phyloP scores from a whole-genome alignment of 139 green algal genomes.

The Chlorella sp. region DNA sequence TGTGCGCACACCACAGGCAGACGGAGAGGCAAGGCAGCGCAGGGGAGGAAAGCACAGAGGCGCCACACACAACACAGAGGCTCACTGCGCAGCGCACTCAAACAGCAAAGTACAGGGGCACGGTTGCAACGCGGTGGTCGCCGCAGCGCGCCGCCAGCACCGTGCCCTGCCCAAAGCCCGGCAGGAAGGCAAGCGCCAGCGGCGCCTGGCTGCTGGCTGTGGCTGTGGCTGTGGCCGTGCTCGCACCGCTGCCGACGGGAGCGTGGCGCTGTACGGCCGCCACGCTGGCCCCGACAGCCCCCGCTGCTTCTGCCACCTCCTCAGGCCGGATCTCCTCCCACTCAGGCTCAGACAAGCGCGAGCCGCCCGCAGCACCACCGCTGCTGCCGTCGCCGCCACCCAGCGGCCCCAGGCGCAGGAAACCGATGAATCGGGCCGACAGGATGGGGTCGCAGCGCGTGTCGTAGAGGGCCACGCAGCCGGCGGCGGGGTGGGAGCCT shows the following conservation, averaged over 20 bases:
- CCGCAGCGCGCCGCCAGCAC: slow-evolving; percentile 16
- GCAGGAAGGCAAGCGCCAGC: slow-evolving; percentile 22
- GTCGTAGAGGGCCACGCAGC: slow-evolving; percentile 38
- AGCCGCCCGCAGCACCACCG: neutral
- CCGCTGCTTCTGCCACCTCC: slow-evolving; percentile 15
- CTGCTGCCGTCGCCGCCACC: neutral
- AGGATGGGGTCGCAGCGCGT: slow-evolving; percentile 38
- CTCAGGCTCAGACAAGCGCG: neutral
- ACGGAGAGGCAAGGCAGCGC: neutral
- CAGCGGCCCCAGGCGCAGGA: slow-evolving; percentile 12
- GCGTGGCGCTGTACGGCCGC: neutral
- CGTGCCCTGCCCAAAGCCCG: slow-evolving; percentile 22
- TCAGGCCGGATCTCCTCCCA: slow-evolving; percentile 33
- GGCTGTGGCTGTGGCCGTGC: no score
- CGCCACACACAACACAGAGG: neutral
- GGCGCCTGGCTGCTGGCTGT: no score
- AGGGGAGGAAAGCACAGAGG: neutral
- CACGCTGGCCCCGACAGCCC: neutral
- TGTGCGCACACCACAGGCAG: neutral
- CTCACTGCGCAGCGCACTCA: neutral
- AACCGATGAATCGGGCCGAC: slow-evolving; percentile 39
- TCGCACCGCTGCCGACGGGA: no score
- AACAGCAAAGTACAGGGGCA: slow-evolving; percentile 36
- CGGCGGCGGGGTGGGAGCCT: slow-evolving; percentile 27
- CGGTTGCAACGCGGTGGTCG: neutral